Conservation (phyloP, 257 asterid genomes). For the Jasminum sambac region DNA sequence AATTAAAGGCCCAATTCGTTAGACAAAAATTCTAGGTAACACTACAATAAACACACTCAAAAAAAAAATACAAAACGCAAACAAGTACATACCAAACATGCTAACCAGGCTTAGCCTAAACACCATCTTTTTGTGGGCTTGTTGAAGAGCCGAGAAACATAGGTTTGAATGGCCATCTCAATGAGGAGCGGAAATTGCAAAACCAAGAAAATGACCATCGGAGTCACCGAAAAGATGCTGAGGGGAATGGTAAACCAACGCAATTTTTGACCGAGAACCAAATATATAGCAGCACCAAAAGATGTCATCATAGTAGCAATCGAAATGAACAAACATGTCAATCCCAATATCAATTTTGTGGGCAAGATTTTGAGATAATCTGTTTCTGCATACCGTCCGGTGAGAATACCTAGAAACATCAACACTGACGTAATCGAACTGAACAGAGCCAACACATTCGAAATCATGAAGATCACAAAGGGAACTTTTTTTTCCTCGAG, state of each 20-base stretch:
- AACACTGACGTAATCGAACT: conserved; percentile 25
- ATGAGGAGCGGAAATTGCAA: conserved; percentile 28
- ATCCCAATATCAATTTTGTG: conserved; percentile 25
- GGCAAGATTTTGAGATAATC: conserved; percentile 26
- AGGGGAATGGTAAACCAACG: conserved; percentile 27
- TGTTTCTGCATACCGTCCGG: conserved; percentile 26
- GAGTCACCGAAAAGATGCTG: conserved; percentile 20
- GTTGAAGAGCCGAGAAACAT: conserved; percentile 20
- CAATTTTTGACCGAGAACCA: conserved; percentile 20
- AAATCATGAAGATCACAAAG: conserved; percentile 32
- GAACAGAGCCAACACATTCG: conserved; percentile 33
- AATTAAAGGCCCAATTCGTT: too few species aligned
- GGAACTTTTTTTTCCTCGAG: neutral
- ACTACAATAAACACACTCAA: too few species aligned
- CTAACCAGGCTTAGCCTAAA: neutral
- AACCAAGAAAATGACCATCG: conserved; percentile 16
- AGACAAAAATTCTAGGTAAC: too few species aligned
- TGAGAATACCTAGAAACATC: conserved; percentile 38
- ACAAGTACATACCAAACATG: neutral
- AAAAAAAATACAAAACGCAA: too few species aligned
- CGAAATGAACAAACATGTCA: conserved; percentile 26
- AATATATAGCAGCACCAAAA: conserved; percentile 28
- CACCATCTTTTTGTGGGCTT: conserved; percentile 9
- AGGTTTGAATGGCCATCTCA: conserved; percentile 28
- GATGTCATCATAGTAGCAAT: conserved; percentile 29